Evolutionary conservation across 169 alveolate genomes (phyloP).

Genomic region (Neospora caninum): DNA sequence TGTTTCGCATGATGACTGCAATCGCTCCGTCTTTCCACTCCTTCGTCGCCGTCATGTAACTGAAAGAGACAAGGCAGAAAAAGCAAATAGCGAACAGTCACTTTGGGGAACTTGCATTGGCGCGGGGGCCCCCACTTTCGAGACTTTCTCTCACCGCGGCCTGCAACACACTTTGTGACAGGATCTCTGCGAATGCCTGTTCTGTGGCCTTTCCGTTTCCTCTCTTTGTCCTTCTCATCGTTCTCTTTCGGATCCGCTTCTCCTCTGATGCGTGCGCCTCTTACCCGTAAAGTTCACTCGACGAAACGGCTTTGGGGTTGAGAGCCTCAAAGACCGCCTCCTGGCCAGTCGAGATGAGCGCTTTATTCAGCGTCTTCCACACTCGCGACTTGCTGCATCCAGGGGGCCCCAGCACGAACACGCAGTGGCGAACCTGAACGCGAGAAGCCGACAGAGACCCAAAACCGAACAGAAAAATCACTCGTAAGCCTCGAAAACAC

Average conservation of each 20-base stretch:
- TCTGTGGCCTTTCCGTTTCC: neutral
- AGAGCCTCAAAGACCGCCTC: constrained; percentile 91
- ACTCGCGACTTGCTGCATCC: constrained; percentile 96
- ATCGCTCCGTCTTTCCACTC: constrained; percentile 97
- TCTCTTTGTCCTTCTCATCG: neutral
- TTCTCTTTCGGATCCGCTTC: no score
- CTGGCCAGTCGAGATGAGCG: constrained; percentile 85
- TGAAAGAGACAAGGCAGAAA: neutral
- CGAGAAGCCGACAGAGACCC: constrained; percentile 82
- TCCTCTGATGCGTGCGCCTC: no score
- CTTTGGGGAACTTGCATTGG: no score
- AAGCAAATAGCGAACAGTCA: neutral
- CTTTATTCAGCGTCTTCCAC: constrained; percentile 90
- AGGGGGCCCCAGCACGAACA: constrained; percentile 95
- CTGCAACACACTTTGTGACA: no score
- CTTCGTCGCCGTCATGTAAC: constrained; percentile 83
- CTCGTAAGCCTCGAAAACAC: no score
- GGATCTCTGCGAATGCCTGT: no score
- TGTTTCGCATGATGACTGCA: constrained; percentile 93
- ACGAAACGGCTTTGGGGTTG: constrained; percentile 96
- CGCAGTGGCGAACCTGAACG: constrained; percentile 95
- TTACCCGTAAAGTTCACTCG: constrained; percentile 94
- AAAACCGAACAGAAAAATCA: no score
- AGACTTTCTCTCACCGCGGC: no score
- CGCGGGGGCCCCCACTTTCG: no score